Evolutionary conservation across 2,329 filamentous ascomycete genomes (phyloP).

Genomic region (Apiospora hydei): DNA sequence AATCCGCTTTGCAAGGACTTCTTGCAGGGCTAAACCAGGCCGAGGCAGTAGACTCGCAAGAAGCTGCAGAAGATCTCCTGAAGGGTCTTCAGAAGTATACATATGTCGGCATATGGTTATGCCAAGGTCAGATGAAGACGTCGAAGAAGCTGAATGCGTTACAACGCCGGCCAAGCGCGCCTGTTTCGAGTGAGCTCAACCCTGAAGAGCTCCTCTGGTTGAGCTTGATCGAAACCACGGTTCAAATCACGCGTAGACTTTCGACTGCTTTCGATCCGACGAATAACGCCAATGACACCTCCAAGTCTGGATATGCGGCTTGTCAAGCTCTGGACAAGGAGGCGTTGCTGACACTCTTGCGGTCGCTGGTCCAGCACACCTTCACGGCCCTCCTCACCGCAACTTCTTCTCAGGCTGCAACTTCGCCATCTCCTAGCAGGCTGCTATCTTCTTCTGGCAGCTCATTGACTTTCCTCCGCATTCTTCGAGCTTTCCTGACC

Average conservation of each 20-base stretch:
- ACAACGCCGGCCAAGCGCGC: conserved; percentile 59
- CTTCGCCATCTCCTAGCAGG: conserved; percentile 41
- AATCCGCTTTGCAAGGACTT: conserved; percentile 78
- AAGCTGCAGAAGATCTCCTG: conserved; percentile 76
- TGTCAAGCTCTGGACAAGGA: conserved; percentile 57
- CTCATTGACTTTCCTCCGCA: conserved; percentile 83
- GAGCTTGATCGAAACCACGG: conserved; percentile 65
- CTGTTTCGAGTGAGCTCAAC: conserved; percentile 53
- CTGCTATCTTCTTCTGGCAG: conserved; percentile 48
- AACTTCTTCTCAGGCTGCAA: conserved; percentile 62
- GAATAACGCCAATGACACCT: neutral
- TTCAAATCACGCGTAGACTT: conserved; percentile 69
- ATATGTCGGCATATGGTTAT: conserved; percentile 94
- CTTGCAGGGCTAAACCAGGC: conserved; percentile 66
- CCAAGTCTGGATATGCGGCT: conserved; percentile 35
- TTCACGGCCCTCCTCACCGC: conserved; percentile 87
- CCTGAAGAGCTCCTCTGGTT: conserved; percentile 66
- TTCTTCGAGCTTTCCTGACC: conserved; percentile 87
- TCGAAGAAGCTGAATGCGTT: conserved; percentile 53
- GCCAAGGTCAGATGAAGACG: conserved; percentile 81
- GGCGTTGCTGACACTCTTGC: conserved; percentile 71
- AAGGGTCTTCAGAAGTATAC: conserved; percentile 86
- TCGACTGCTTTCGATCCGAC: conserved; percentile 3
- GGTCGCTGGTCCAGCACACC: conserved; percentile 84
- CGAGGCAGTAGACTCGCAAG: conserved; percentile 57